Evolutionary conservation across 768 basidiomycete genomes (phyloP), one percentile per base, ranked within the genome.

Genomic region (Gyrodon lividus): DNA sequence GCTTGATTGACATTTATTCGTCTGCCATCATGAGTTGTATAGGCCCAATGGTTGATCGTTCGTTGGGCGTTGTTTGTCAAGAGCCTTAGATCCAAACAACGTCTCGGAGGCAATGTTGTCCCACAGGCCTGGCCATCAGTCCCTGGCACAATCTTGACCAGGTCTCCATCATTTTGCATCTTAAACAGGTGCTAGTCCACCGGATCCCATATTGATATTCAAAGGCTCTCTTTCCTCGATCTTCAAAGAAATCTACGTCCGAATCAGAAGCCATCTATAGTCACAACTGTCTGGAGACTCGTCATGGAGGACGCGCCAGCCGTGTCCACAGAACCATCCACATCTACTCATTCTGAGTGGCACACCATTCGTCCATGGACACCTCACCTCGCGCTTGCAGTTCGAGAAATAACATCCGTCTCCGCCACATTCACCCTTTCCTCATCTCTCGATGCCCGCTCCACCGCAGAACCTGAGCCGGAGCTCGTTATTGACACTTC

Each of bases 321-420:
- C 0, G 7, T 42, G 13, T 9, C 39, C 38, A 35, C 46, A 10
- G 53, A 58, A 50, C 44, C 56, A 41, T 55, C 65, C 9, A 46
- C 56, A 52, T 56, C 68, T 20, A 52, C 38, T 39, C 44, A 59
- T 12, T 57, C 64, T 0, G 69, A 72, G 44, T 92, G 89, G 89
- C 83, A 82, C 52, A 72, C 85, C 10, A 83, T 92, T 57, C 79
- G 88, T 13, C 90, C 89, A 6, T 91, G 87, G 84, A 75, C 78
- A 5, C 84, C 85, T 33, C 82, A 81, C 28, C 73, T 92, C n/a
- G 77, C 81, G 1, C 79, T 92, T 13, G 71, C 78, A 12, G 86
- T 91, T 37, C 78, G 82, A 38, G 90, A 92, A 73, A 84, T 92
- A 45, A 89, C 91, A 20, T 92, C 90, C 0, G 90, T 92, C 38